These are phyloP conservation scores for Marasmius oreades DNA, from an alignment of 1,284 basidiomycete species.

Conservation along the genomic window DNA sequence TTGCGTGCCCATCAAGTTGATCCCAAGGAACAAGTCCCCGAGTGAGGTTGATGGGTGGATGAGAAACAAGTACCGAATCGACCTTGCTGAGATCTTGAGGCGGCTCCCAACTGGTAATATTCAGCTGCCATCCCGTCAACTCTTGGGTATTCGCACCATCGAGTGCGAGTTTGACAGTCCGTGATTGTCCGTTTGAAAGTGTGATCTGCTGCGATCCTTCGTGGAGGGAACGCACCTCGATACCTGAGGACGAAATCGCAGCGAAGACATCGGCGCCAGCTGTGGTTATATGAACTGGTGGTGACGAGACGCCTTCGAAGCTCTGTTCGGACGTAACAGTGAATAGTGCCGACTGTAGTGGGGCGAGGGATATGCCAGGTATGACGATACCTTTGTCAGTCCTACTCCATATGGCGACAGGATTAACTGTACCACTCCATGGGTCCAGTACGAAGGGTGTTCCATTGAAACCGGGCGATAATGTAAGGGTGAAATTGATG, in stretches of 20 bases:
- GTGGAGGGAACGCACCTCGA: constrained; percentile 12
- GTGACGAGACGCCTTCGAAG: constrained; percentile 13
- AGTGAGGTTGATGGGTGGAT: constrained; percentile 15
- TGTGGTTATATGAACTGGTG: constrained; percentile 7
- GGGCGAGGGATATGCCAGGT: constrained; percentile 13
- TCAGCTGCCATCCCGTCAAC: constrained; percentile 14
- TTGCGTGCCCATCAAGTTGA: constrained; percentile 7
- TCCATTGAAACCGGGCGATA: constrained; percentile 14
- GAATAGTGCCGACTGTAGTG: constrained; percentile 13
- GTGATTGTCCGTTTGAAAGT: constrained; percentile 6
- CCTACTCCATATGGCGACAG: constrained; percentile 13
- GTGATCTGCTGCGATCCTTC: constrained; percentile 13
- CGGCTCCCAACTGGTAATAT: constrained; percentile 17
- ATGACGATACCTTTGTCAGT: constrained; percentile 13
- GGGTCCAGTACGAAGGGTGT: constrained; percentile 18
- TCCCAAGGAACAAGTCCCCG: constrained; percentile 17
- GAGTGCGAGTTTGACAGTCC: constrained; percentile 13
- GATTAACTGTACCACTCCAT: constrained; percentile 14
- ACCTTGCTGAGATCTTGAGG: constrained; percentile 13
- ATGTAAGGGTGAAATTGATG: constrained; percentile 14
- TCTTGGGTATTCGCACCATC: constrained; percentile 8
- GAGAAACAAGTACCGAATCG: constrained; percentile 9
- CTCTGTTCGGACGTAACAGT: constrained; percentile 10
- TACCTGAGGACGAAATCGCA: constrained; percentile 6
- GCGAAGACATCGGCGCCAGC: constrained; percentile 6